A percentile compares a stretch with the other conserved stretches of the same genome.
These are phyloP conservation scores for Picocystis salinarum DNA, from an alignment of 139 green algal species.

Conservation along the genomic window DNA sequence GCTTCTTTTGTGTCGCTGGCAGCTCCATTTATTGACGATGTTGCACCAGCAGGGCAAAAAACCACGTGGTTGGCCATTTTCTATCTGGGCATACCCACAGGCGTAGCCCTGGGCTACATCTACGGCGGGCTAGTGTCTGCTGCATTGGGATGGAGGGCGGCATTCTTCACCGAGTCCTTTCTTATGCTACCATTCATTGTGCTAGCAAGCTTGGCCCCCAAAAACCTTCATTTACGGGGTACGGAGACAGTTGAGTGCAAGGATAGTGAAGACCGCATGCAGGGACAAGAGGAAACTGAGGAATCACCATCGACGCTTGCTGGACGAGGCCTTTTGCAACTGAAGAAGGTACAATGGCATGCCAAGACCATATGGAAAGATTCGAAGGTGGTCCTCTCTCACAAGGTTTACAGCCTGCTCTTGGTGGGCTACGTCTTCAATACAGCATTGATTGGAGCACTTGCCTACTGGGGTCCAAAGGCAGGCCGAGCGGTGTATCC, in stretches of 20 bases:
- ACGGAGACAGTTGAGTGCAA: too few relatives aligned
- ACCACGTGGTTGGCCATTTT: slow-evolving; percentile 52
- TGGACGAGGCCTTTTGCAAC: too few relatives aligned
- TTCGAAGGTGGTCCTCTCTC: slow-evolving; percentile 14
- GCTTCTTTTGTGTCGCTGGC: slow-evolving; percentile 80
- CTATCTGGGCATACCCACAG: slow-evolving; percentile 1
- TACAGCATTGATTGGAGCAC: slow-evolving; percentile 59
- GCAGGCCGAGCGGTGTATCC: slow-evolving; percentile 35
- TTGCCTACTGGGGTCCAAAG: slow-evolving; percentile 59
- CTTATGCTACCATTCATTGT: slow-evolving; percentile 65
- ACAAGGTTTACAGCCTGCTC: slow-evolving; percentile 25
- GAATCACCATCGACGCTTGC: too few relatives aligned
- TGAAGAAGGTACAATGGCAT: not conserved
- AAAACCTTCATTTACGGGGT: too few relatives aligned
- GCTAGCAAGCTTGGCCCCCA: too few relatives aligned
- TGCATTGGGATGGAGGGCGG: slow-evolving; percentile 14
- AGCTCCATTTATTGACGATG: slow-evolving; percentile 88
- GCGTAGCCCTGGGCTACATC: not conserved
- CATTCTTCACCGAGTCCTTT: slow-evolving; percentile 58
- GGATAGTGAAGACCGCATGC: too few relatives aligned
- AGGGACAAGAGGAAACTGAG: too few relatives aligned
- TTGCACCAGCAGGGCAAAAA: slow-evolving; percentile 46
- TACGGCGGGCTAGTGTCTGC: slow-evolving; percentile 2
- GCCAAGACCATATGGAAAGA: slow-evolving; percentile 6
- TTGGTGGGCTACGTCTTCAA: slow-evolving; percentile 34